Evolutionary conservation across 2,329 filamentous ascomycete genomes (phyloP).

Genomic region (Colletotrichum chrysophilum): DNA sequence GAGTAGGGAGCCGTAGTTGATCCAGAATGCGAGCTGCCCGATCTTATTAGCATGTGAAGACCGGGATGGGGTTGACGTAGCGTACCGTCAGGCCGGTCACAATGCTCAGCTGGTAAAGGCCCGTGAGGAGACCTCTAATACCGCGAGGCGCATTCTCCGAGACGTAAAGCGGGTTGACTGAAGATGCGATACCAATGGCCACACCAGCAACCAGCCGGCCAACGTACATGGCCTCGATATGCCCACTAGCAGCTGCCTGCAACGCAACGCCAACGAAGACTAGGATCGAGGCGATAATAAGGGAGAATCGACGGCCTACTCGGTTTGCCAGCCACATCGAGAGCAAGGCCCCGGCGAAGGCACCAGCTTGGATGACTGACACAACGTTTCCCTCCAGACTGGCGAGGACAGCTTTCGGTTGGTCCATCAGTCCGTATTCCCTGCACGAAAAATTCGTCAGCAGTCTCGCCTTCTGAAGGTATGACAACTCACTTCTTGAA

Average conservation of each 20-base stretch:
- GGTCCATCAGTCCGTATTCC: constrained; percentile 27
- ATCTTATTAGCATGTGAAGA: neutral
- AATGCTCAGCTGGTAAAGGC: constrained; percentile 56
- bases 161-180: constrained; percentile 62
- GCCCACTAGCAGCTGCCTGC: constrained; percentile 9
- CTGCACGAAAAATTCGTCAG: neutral
- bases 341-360: constrained; percentile 27
- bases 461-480: neutral
- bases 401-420: constrained; percentile 16
- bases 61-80: constrained; percentile 25
- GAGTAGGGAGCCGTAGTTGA: constrained; percentile 33
- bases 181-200: constrained; percentile 54
- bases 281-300: neutral
- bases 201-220: constrained; percentile 50
- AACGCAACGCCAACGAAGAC: neutral
- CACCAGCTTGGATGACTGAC: constrained; percentile 32
- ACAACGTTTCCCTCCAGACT: constrained; percentile 31
- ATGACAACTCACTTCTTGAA: constrained; percentile 23
- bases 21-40: constrained; percentile 43
- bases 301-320: neutral
- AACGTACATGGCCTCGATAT: constrained; percentile 5
- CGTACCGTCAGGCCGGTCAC: constrained; percentile 54
- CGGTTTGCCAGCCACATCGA: constrained; percentile 13
- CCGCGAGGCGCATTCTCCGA: constrained; percentile 61
- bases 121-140: constrained; percentile 55